Conservation (phyloP, 2,329 filamentous ascomycete species). For the Peltaster fructicola region DNA sequence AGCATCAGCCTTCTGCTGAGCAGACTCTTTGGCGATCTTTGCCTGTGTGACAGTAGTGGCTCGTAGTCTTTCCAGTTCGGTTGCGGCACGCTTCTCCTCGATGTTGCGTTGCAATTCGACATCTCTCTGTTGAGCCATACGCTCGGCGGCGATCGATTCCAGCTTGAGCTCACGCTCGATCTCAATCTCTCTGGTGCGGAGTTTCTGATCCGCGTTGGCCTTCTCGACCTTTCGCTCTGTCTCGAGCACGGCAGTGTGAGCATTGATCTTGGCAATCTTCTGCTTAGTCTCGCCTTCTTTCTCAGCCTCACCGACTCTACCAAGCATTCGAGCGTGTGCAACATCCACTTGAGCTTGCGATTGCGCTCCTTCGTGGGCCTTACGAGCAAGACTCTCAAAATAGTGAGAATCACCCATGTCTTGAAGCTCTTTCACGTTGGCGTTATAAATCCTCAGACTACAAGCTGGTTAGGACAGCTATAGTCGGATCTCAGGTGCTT, state of each 20-base stretch:
- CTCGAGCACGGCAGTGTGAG: slow-evolving; percentile 68
- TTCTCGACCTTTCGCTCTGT: slow-evolving; percentile 73
- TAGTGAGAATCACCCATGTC: slow-evolving; percentile 70
- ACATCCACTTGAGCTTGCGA: slow-evolving; percentile 57
- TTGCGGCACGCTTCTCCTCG: slow-evolving; percentile 57
- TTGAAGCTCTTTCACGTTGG: slow-evolving; percentile 73
- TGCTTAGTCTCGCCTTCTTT: slow-evolving; percentile 67
- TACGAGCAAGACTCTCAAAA: slow-evolving; percentile 64
- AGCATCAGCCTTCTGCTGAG: slow-evolving; percentile 50
- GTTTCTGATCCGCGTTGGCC: slow-evolving; percentile 54
- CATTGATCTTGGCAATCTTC: slow-evolving; percentile 74
- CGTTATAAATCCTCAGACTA: slow-evolving; percentile 47
- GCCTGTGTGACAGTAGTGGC: slow-evolving; percentile 66
- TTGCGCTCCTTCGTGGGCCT: slow-evolving; percentile 69
- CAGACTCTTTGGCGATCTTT: slow-evolving; percentile 47
- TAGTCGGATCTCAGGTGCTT: too few relatives aligned
- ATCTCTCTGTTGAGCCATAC: slow-evolving; percentile 57
- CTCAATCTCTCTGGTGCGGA: slow-evolving; percentile 54
- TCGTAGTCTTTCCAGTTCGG: slow-evolving; percentile 63
- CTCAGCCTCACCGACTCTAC: slow-evolving; percentile 60
- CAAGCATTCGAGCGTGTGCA: slow-evolving; percentile 40
- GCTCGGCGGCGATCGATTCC: slow-evolving; percentile 54
- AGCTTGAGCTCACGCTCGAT: slow-evolving; percentile 61
- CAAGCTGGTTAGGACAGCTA: too few relatives aligned
- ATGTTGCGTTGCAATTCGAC: slow-evolving; percentile 66